phyloP scores from a whole-genome alignment of 176 grass and related monocot species.

The Triticum urartu region DNA sequence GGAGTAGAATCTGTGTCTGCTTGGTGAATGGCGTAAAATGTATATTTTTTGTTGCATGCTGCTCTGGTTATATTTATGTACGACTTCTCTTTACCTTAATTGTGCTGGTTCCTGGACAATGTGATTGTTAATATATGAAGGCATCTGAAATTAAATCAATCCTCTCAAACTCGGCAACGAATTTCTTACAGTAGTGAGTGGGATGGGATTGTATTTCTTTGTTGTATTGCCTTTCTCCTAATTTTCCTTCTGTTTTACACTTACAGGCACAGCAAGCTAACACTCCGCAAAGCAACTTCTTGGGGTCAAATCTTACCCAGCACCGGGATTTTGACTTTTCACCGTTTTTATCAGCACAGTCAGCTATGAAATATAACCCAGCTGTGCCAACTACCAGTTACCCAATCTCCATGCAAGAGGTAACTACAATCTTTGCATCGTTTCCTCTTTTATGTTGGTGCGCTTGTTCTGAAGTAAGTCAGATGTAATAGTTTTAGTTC shows the following conservation, averaged over 20 bases:
- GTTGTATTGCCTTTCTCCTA: conserved; percentile 12
- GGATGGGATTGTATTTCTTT: not conserved
- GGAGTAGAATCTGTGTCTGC: not conserved
- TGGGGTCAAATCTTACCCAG: conserved; percentile 57
- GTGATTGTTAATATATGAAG: conserved; percentile 9
- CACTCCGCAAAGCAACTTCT: conserved; percentile 60
- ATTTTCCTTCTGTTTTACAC: conserved; percentile 32
- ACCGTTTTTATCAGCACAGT: conserved; percentile 61
- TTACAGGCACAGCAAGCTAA: conserved; percentile 71
- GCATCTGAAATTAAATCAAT: not conserved
- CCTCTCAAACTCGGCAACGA: not conserved
- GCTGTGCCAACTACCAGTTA: conserved; percentile 62
- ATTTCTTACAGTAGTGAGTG: not conserved
- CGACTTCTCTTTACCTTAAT: not conserved
- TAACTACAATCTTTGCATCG: conserved; percentile 23
- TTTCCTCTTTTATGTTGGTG: not conserved
- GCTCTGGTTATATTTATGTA: conserved; percentile 12
- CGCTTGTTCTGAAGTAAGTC: conserved; percentile 16
- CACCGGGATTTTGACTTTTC: conserved; percentile 85
- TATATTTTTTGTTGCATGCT: not conserved
- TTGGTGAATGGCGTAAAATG: not conserved
- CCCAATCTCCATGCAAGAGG: conserved; percentile 76
- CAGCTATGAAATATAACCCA: conserved; percentile 69
- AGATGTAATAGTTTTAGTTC: not conserved
- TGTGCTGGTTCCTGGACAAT: not conserved